These are phyloP conservation scores for Grosmannia serpens DNA, from an alignment of 2,329 filamentous ascomycete species.

Conservation along the genomic window DNA sequence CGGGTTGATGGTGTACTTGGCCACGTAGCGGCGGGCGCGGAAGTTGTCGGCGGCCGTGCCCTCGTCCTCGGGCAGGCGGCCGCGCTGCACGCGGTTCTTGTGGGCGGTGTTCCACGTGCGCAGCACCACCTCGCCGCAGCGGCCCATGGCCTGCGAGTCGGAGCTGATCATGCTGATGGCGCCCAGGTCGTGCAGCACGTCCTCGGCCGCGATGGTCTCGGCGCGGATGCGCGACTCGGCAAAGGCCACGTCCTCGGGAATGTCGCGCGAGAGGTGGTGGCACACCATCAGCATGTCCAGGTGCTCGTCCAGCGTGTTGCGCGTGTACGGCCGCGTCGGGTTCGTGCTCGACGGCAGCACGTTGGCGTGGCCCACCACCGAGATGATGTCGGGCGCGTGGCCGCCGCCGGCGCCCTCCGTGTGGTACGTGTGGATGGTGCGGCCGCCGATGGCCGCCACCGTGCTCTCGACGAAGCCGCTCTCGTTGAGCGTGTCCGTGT, in stretches of 20 bases:
- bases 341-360: slow-evolving; percentile 88
- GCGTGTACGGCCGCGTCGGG: slow-evolving; percentile 80
- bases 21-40: slow-evolving; percentile 82
- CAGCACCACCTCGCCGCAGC: slow-evolving; percentile 85
- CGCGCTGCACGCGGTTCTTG: slow-evolving; percentile 87
- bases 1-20: slow-evolving; percentile 94
- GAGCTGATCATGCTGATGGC: slow-evolving; percentile 97
- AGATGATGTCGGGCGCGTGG: slow-evolving; percentile 93
- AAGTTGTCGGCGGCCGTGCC: slow-evolving; percentile 78
- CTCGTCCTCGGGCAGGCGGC: slow-evolving; percentile 58
- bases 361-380: slow-evolving; percentile 77
- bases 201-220: slow-evolving; percentile 93
- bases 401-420: slow-evolving; percentile 92
- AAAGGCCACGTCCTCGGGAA: slow-evolving; percentile 91
- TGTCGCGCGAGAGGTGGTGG: slow-evolving; percentile 85
- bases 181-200: slow-evolving; percentile 87
- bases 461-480: slow-evolving; percentile 95
- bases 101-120: slow-evolving; percentile 96
- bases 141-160: slow-evolving; percentile 93
- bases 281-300: slow-evolving; percentile 98
- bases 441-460: slow-evolving; percentile 69
- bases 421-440: slow-evolving; percentile 93
- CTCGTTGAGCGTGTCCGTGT: slow-evolving; percentile 93
- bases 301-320: slow-evolving; percentile 90
- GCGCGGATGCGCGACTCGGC: slow-evolving; percentile 89